Conservation (phyloP, 495 filamentous ascomycete genomes). For the Aspergillus egyptiacus region DNA sequence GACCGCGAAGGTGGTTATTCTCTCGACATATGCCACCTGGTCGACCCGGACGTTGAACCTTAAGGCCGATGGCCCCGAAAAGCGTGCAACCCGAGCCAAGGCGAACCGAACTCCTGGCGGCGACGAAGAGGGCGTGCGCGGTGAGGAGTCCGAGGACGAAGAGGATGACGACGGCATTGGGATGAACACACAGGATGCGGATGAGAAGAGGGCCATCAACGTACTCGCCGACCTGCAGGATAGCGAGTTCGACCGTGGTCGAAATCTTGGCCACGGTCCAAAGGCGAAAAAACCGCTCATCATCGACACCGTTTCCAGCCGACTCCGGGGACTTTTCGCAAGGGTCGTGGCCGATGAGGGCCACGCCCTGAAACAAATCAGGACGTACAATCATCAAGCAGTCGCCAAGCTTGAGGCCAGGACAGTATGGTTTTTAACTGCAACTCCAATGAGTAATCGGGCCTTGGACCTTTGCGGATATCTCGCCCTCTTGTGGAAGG, state of each 20-base stretch:
- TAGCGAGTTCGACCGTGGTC: background rate
- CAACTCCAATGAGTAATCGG: background rate
- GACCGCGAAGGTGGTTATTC: too few relatives aligned
- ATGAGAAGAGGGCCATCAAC: too few relatives aligned
- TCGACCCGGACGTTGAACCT: too few relatives aligned
- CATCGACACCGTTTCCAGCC: background rate
- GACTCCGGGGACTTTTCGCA: background rate
- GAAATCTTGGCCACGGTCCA: background rate
- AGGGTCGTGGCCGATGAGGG: background rate
- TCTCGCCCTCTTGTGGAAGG: background rate
- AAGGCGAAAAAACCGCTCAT: background rate
- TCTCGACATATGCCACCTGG: too few relatives aligned
- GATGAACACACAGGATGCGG: too few relatives aligned
- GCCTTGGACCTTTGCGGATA: background rate
- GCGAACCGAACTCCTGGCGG: too few relatives aligned
- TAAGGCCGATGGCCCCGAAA: too few relatives aligned
- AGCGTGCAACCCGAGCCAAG: too few relatives aligned
- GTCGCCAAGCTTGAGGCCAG: background rate
- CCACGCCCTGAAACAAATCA: background rate
- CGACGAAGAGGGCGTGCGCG: too few relatives aligned
- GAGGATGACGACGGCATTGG: too few relatives aligned
- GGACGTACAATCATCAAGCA: background rate
- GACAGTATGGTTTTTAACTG: background rate
- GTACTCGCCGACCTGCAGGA: too few relatives aligned
- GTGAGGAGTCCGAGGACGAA: too few relatives aligned